Evolutionary conservation across 2,329 filamentous ascomycete species (phyloP).

Genomic region (Alternaria brassicicola): DNA sequence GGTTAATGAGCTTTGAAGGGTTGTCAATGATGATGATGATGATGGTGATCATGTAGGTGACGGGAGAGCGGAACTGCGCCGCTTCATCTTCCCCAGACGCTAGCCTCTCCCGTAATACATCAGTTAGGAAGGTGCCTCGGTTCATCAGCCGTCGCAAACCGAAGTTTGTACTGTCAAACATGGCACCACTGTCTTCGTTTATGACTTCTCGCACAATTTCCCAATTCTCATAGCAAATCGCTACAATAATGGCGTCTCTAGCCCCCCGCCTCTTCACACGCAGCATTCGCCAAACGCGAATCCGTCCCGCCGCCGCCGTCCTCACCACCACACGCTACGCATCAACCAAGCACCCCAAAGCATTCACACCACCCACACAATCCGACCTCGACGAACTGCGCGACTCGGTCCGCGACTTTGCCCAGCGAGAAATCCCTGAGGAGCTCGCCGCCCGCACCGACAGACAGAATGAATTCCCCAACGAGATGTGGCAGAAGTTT

Average conservation of each 20-base stretch:
- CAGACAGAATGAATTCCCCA: slow-evolving; percentile 83
- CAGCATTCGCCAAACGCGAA: slow-evolving; percentile 45
- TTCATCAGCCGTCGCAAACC: slow-evolving; percentile 32
- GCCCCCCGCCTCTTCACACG: slow-evolving; percentile 47
- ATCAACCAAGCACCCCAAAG: slow-evolving; percentile 72
- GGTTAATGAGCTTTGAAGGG: slow-evolving; percentile 34
- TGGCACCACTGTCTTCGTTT: slow-evolving; percentile 10
- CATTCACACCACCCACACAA: slow-evolving; percentile 70
- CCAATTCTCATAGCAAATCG: background rate
- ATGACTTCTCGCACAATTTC: background rate
- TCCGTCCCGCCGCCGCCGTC: slow-evolving; percentile 14
- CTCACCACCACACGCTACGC: slow-evolving; percentile 50
- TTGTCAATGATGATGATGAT: background rate
- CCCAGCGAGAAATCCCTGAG: slow-evolving; percentile 81
- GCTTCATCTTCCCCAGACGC: slow-evolving; percentile 26
- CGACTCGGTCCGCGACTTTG: slow-evolving; percentile 86
- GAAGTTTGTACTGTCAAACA: slow-evolving; percentile 16
- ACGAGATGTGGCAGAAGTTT: slow-evolving; percentile 90
- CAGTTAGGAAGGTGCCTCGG: slow-evolving; percentile 28
- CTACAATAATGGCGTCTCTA: slow-evolving; percentile 42
- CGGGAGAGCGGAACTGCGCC: slow-evolving; percentile 18
- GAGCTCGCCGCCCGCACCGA: slow-evolving; percentile 85
- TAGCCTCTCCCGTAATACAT: slow-evolving; percentile 19
- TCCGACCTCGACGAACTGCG: slow-evolving; percentile 81
- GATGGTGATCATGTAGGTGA: background rate